These are phyloP conservation scores for Ophiocordyceps camponoti-rufipedis DNA, from an alignment of 2,329 filamentous ascomycete genomes.

Conservation along the genomic window DNA sequence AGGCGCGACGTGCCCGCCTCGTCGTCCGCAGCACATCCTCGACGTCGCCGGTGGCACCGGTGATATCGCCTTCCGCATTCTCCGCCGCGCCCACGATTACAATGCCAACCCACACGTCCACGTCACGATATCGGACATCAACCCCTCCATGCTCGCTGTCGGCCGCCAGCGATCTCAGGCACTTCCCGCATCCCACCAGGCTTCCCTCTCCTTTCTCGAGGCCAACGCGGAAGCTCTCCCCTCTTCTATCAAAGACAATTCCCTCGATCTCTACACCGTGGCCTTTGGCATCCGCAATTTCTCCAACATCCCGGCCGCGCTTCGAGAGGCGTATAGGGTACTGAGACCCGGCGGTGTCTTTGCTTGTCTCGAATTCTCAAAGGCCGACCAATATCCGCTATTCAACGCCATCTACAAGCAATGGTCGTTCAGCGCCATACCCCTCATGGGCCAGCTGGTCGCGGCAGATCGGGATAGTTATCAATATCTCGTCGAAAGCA, in stretches of 20 bases:
- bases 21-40: constrained; percentile 52
- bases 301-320: constrained; percentile 69
- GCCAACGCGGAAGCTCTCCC: constrained; percentile 73
- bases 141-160: constrained; percentile 82
- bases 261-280: constrained; percentile 91
- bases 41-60: constrained; percentile 95
- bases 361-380: constrained; percentile 89
- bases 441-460: constrained; percentile 85
- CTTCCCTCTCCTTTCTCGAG: constrained; percentile 57
- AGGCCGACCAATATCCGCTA: constrained; percentile 54
- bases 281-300: constrained; percentile 97
- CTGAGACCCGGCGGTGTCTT: constrained; percentile 91
- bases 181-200: constrained; percentile 34
- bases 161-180: constrained; percentile 59
- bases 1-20: constrained; percentile 33
- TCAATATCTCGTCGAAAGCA: constrained; percentile 96
- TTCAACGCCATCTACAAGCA: constrained; percentile 81
- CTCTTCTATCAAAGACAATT: constrained; percentile 41
- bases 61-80: constrained; percentile 92
- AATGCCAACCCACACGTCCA: constrained; percentile 53
- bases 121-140: constrained; percentile 92
- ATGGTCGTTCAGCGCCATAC: constrained; percentile 91
- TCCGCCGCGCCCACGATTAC: constrained; percentile 77
- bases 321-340: constrained; percentile 71
- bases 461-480: constrained; percentile 91